Evolutionary conservation across 352 stramenopile species (phyloP).

Genomic region (Globisporangium takayamanum): DNA sequence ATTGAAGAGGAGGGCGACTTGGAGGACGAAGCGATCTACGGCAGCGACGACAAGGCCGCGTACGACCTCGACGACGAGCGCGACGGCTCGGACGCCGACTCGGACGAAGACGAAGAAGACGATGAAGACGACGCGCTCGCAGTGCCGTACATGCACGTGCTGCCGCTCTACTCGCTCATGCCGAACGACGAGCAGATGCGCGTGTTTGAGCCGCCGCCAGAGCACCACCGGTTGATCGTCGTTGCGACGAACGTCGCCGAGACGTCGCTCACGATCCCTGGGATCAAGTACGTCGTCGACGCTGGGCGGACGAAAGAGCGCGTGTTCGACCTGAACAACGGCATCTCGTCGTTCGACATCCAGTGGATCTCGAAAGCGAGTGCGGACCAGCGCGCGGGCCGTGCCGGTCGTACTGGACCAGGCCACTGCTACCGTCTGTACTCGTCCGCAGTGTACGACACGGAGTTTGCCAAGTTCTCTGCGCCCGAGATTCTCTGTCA

Average conservation of each 20-base stretch:
- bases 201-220: slow-evolving; percentile 81
- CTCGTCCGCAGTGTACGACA: slow-evolving; percentile 93
- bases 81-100: slow-evolving; percentile 37
- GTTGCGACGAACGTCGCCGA: slow-evolving; percentile 98
- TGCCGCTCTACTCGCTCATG: slow-evolving; percentile 97
- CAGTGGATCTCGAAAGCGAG: slow-evolving; percentile 86
- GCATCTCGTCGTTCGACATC: slow-evolving; percentile 93
- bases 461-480: slow-evolving; percentile 90
- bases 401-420: slow-evolving; percentile 92
- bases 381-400: slow-evolving; percentile 89
- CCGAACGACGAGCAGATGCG: slow-evolving; percentile 94
- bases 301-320: slow-evolving; percentile 94
- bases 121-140: slow-evolving; percentile 61
- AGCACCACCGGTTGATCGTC: slow-evolving; percentile 91
- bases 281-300: slow-evolving; percentile 97
- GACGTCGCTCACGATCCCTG: slow-evolving; percentile 94
- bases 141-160: slow-evolving; percentile 83
- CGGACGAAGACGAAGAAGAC: slow-evolving; percentile 82
- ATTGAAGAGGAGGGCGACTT: slow-evolving; percentile 76
- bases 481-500: slow-evolving; percentile 87
- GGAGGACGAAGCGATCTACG: slow-evolving; percentile 59
- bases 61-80: slow-evolving; percentile 43
- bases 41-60: slow-evolving; percentile 31
- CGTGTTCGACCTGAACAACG: slow-evolving; percentile 90
- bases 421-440: slow-evolving; percentile 99